These are phyloP conservation scores for Francoa sonchifolia DNA, from an alignment of 441 rosid genomes.

Conservation along the genomic window DNA sequence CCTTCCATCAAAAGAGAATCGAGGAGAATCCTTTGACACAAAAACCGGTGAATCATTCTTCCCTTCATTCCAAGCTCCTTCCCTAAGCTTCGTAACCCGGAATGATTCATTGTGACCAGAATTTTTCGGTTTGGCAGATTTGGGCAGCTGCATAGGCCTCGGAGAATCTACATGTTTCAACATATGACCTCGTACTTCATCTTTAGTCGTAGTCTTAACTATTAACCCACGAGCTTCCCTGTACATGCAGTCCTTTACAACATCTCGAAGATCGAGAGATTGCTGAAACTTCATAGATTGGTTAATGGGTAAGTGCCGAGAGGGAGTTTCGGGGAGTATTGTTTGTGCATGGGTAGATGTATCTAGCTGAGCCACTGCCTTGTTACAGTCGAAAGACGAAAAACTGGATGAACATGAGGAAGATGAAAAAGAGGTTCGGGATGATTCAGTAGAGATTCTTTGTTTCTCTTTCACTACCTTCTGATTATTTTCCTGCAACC, in stretches of 20 bases:
- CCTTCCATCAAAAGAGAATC: conserved; percentile 83
- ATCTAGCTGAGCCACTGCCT: conserved; percentile 37
- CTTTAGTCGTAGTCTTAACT: conserved; percentile 26
- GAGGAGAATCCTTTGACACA: conserved; percentile 43
- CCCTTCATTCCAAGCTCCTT: conserved; percentile 20
- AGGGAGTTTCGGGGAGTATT: conserved; percentile 16
- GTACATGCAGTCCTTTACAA: conserved; percentile 49
- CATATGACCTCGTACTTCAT: conserved; percentile 22
- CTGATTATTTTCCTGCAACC: conserved; percentile 62
- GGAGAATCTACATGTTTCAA: conserved; percentile 61
- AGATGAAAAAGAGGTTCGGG: conserved; percentile 60
- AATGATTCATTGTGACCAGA: conserved; percentile 33
- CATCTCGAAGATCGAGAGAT: conserved; percentile 39
- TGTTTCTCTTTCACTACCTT: conserved; percentile 42
- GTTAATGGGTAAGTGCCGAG: conserved; percentile 15
- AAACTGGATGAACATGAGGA: conserved; percentile 70
- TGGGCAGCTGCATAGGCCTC: conserved; percentile 46
- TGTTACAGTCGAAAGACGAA: conserved; percentile 47
- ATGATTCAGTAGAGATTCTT: conserved; percentile 51
- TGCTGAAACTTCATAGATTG: conserved; percentile 27
- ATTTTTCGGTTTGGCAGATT: conserved; percentile 26
- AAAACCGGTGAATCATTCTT: conserved; percentile 23
- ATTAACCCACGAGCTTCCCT: conserved; percentile 43
- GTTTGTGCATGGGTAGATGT: conserved; percentile 23
- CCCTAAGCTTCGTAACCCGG: conserved; percentile 25